These are phyloP conservation scores for Mucor indicus DNA, from an alignment of 371 early-diverging fungal genomes.

Conservation along the genomic window DNA sequence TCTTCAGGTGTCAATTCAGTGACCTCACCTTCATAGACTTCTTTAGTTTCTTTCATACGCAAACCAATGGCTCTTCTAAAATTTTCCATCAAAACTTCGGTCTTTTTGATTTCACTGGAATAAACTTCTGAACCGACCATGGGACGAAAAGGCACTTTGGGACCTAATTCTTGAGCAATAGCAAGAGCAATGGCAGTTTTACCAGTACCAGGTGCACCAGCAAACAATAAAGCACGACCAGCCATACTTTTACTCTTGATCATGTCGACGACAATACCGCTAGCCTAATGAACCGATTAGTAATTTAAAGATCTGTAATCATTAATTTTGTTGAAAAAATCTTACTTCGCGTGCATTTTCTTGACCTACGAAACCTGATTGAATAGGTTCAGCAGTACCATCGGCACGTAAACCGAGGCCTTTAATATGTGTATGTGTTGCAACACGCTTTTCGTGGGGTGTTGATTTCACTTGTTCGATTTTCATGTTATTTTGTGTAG, in stretches of 20 bases:
- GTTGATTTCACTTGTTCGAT: constrained; percentile 82
- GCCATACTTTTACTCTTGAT: constrained; percentile 96
- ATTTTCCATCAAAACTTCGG: constrained; percentile 98
- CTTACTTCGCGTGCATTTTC: constrained; percentile 91
- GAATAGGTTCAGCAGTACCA: constrained; percentile 83
- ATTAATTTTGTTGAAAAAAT: background rate
- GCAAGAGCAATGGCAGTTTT: constrained; percentile 93
- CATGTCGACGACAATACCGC: constrained; percentile 91
- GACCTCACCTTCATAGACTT: constrained; percentile 99
- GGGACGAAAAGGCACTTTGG: constrained; percentile 97
- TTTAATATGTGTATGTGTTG: constrained; percentile 96
- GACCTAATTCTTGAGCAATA: constrained; percentile 93
- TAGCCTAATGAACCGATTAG: constrained; percentile 62
- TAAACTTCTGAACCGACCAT: constrained; percentile 98
- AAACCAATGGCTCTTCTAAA: constrained; percentile 97
- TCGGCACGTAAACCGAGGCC: constrained; percentile 84
- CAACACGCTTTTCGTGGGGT: constrained; percentile 86
- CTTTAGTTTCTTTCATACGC: constrained; percentile 97
- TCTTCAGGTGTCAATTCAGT: constrained; percentile 96
- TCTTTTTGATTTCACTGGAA: constrained; percentile 97
- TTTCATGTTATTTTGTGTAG: constrained; percentile 54
- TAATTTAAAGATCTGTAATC: background rate
- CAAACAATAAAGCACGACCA: constrained; percentile 92
- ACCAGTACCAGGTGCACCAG: constrained; percentile 98
- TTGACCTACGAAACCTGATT: constrained; percentile 96